Evolutionary conservation across 345 rosid species (phyloP).

Genomic region (Acer negundo): DNA sequence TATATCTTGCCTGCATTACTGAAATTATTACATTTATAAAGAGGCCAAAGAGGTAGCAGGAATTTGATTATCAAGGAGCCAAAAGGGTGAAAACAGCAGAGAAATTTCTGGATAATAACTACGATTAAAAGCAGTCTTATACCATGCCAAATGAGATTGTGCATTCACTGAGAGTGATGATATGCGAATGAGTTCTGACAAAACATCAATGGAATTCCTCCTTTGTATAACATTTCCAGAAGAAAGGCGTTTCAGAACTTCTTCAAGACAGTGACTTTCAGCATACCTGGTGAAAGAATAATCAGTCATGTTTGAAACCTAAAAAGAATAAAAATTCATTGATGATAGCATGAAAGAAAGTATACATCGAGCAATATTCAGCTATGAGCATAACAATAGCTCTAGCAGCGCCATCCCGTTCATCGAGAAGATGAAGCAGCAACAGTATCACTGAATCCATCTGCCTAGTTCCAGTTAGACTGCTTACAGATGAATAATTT

Average conservation of each 20-base stretch:
- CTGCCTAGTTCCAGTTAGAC: slow-evolving; percentile 45
- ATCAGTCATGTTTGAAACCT: slow-evolving; percentile 33
- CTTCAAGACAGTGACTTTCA: slow-evolving; percentile 59
- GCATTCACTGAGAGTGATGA: slow-evolving; percentile 40
- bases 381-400: slow-evolving; percentile 71
- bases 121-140: slow-evolving; percentile 20
- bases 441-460: slow-evolving; percentile 54
- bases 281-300: slow-evolving; percentile 50
- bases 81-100: slow-evolving; percentile 20
- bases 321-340: slow-evolving; percentile 13
- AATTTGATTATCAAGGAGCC: neutral
- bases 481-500: slow-evolving; percentile 48
- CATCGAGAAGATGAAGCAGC: slow-evolving; percentile 80
- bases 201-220: slow-evolving; percentile 76
- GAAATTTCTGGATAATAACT: slow-evolving; percentile 11
- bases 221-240: slow-evolving; percentile 61
- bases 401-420: slow-evolving; percentile 82
- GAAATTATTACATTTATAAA: slow-evolving; percentile 18
- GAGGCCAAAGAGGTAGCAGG: slow-evolving; percentile 18
- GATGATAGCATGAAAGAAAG: slow-evolving; percentile 23
- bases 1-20: slow-evolving; percentile 65
- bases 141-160: slow-evolving; percentile 64
- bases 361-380: slow-evolving; percentile 74
- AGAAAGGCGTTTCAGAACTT: slow-evolving; percentile 68
- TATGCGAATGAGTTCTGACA: slow-evolving; percentile 57